Base-by-base conservation (phyloP, 1,139 yeast genomes). In the Lodderomyces jiufengensis region DNA sequence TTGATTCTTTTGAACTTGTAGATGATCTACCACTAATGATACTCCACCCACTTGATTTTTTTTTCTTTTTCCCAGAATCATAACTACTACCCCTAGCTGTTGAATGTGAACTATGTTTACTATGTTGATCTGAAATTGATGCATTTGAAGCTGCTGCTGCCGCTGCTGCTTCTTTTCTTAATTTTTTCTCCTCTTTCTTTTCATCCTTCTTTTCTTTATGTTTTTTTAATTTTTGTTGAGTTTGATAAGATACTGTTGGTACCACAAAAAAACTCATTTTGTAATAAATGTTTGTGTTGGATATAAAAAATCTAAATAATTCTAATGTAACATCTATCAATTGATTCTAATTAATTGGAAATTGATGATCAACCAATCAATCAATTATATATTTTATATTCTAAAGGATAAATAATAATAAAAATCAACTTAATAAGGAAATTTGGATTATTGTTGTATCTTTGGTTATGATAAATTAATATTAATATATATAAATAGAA, bases 161-260 rank as follows among this genome's bases (percentile, higher is more conserved):
- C 7, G 20, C 20, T 5, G 20, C 13, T 29, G 31, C 7, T 31
- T 28, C 34, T 33, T 36, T 6, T 33, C 34, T 12, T 31, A 32
- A 21, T 30, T 35, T 34, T 31, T 33, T 32, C 24, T 38, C 45
- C 31, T 40, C 43, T 23, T 37, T 37, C 25, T 33, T 45, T 29
- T 48, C 45, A 13, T 44, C 46, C 33, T 43, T 41, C n/a, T 47
- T 49, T 35, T 47, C 45, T 29, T 33, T 29, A 14, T 46, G 43
- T 25, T 47, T 40, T 39, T 57, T 55, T 32, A 60, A 31, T 40
- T 59, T 57, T 40, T 61, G 64, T 39, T 61, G 62, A 12, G 62
- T 57, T 43, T 61, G 65, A 40, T 57, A 59, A 9, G 60, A 55
- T 27, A 59, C 58, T 9, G 61, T 48, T 5, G 66, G 66, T 14